Percentiles rank a stretch among this genome's conserved stretches.
These are phyloP conservation scores for Xylariomycetidae sp. DNA, from an alignment of 2,329 filamentous ascomycete genomes.

Conservation along the genomic window DNA sequence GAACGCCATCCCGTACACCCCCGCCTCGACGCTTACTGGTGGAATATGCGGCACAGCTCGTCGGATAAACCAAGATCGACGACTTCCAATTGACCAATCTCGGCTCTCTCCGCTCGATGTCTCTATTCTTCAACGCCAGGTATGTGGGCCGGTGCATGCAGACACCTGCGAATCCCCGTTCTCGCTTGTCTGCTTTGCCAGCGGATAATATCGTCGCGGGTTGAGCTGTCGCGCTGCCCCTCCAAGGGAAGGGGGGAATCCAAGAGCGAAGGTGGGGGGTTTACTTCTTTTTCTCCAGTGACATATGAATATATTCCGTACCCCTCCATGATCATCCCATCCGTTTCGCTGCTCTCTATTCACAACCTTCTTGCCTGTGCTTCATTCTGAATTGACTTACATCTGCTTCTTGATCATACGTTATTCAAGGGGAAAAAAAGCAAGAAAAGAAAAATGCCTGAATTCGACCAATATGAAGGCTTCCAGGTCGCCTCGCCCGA, in stretches of 20 bases:
- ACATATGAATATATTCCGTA: constrained; percentile 7
- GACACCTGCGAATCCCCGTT: constrained; percentile 3
- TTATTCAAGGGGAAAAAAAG: constrained; percentile 1
- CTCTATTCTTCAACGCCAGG: constrained; percentile 6
- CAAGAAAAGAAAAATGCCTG: constrained; percentile 36
- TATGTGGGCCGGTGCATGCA: background rate
- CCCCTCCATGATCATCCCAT: constrained; percentile 7
- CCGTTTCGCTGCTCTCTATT: constrained; percentile 2
- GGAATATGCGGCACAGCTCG: constrained; percentile 28
- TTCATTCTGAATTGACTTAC: background rate
- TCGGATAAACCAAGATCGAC: constrained; percentile 16
- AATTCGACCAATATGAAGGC: constrained; percentile 56
- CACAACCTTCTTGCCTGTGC: too few relatives aligned
- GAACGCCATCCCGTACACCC: constrained; percentile 9
- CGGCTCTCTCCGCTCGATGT: constrained; percentile 8
- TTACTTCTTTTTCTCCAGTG: too few relatives aligned
- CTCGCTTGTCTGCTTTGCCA: constrained; percentile 1
- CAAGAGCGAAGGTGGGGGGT: constrained; percentile 10
- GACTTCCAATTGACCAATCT: constrained; percentile 8
- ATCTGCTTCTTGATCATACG: background rate
- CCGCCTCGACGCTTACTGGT: constrained; percentile 23
- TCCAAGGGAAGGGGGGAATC: constrained; percentile 3
- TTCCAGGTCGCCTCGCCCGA: constrained; percentile 55
- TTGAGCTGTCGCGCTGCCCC: constrained; percentile 7
- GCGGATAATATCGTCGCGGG: constrained; percentile 7